Conservation (phyloP, 2,329 filamentous ascomycete species). For the Fusarium guadeloupense region DNA sequence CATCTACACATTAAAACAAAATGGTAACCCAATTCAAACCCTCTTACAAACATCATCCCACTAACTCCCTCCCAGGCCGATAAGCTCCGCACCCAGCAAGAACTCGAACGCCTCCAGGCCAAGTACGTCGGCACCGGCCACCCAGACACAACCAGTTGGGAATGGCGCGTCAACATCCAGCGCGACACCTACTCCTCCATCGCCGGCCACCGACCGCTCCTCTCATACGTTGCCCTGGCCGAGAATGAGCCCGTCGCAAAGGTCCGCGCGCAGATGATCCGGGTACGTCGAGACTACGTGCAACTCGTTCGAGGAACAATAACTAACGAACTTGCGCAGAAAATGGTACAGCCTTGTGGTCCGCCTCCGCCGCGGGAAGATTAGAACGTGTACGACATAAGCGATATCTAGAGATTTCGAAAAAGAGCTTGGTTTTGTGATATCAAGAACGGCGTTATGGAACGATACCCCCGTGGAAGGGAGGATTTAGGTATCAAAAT, state of each 20-base stretch:
- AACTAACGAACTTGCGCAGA: slow-evolving; percentile 51
- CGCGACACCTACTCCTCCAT: slow-evolving; percentile 92
- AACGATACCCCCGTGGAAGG: slow-evolving; percentile 38
- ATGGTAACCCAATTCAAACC: slow-evolving; percentile 37
- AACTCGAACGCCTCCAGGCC: slow-evolving; percentile 95
- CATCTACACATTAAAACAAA: slow-evolving; percentile 1
- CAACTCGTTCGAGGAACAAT: background rate
- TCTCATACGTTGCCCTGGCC: slow-evolving; percentile 89
- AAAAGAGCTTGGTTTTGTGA: slow-evolving; percentile 3
- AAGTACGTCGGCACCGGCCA: slow-evolving; percentile 97
- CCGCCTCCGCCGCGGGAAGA: slow-evolving; percentile 67
- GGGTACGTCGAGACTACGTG: slow-evolving; percentile 57
- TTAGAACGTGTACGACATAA: slow-evolving; percentile 42
- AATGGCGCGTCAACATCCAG: slow-evolving; percentile 95
- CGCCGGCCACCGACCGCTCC: slow-evolving; percentile 85
- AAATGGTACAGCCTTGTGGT: slow-evolving; percentile 72
- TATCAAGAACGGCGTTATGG: slow-evolving; percentile 33
- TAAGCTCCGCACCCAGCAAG: slow-evolving; percentile 96
- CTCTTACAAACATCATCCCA: background rate
- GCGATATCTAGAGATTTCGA: background rate
- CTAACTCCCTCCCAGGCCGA: slow-evolving; percentile 72
- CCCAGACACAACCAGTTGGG: slow-evolving; percentile 95
- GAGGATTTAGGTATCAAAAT: slow-evolving; percentile 15
- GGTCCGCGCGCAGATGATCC: slow-evolving; percentile 80
- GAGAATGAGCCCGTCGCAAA: slow-evolving; percentile 86